Evolutionary conservation across 768 basidiomycete genomes (phyloP).

Genomic region (Podaxis sp.): DNA sequence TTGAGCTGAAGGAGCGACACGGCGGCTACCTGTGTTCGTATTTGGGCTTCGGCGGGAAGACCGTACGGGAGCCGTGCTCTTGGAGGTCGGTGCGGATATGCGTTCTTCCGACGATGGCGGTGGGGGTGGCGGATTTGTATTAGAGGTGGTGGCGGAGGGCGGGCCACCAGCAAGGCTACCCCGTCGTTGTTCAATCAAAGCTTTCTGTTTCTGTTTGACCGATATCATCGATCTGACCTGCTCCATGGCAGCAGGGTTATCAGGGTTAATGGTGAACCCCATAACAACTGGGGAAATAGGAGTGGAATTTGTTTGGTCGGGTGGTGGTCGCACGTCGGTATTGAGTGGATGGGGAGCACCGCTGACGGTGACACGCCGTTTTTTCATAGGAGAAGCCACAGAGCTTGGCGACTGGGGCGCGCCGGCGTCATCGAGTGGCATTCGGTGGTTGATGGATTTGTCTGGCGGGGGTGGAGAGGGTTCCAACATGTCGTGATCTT

Average conservation of each 20-base stretch:
- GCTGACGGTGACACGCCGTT: slow-evolving; percentile 70
- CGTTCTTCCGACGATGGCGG: slow-evolving; percentile 10
- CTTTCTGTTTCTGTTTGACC: slow-evolving; percentile 72
- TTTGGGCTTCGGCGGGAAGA: slow-evolving; percentile 39
- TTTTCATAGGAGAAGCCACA: slow-evolving; percentile 53
- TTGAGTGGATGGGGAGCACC: slow-evolving; percentile 57
- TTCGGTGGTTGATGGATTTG: slow-evolving; percentile 21
- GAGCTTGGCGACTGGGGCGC: slow-evolving; percentile 42
- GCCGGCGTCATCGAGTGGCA: slow-evolving; percentile 23
- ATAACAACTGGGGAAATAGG: slow-evolving; percentile 70
- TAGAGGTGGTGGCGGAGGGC: slow-evolving; percentile 32
- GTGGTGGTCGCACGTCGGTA: slow-evolving; percentile 45
- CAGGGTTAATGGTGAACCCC: slow-evolving; percentile 56
- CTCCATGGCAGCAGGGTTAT: slow-evolving; percentile 59
- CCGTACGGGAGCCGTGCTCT: slow-evolving; percentile 20
- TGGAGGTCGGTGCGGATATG: slow-evolving; percentile 12
- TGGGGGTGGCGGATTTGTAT: slow-evolving; percentile 23
- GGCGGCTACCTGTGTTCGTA: slow-evolving; percentile 29
- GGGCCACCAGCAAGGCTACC: slow-evolving; percentile 51
- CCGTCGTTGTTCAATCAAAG: slow-evolving; percentile 67
- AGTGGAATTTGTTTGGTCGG: slow-evolving; percentile 47
- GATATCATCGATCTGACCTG: slow-evolving; percentile 62
- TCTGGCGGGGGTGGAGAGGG: slow-evolving; percentile 36
- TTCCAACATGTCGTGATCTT: slow-evolving; percentile 48
- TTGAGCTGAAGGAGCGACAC: slow-evolving; percentile 21